Evolutionary conservation across 345 rosid genomes (phyloP), one percentile per base, ranked within the genome.

Genomic region (Sonneratia caseolaris): DNA sequence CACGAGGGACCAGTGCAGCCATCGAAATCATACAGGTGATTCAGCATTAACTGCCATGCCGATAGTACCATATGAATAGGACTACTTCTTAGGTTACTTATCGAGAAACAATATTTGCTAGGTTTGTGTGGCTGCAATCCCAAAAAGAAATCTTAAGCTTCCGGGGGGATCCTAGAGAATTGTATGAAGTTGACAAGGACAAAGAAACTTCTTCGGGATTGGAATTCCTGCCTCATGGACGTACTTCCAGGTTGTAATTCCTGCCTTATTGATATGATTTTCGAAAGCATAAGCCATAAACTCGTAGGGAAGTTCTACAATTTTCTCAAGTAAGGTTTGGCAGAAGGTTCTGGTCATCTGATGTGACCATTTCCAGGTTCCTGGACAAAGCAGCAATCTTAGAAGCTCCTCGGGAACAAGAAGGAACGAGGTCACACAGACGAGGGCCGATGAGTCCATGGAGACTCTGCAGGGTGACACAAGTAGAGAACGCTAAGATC

Each of bases 371-470:
- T 19, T 69, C 66, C 81, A 85, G 88, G 76, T 88, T 74, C 75
- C 80, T 88, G 18, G 91, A 86, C 79, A 85, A 79, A 81, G 91
- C 91, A 69, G 89, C 90, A 68, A 80, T 88, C 68, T 74, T 69
- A 72, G 73, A 76, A 62, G 37, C 75, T 61, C 37, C 69, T 15
- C 5, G 68, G 14, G 13, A 59, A 22, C 64, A 38, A 15, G 45
- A 69, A 24, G 51, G 22, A 79, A 18, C 27, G 40, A n/a, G 35
- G 37, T 37, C 43, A 12, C 35, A 51, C 64, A 38, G 71, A 74
- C 68, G 47, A 66, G n/a, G 49, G 4, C 27, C 75, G 53, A 83
- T 49, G 36, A 82, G 70, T 74, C 90, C 85, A 22, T 84, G 89
- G 93, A 88, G 75, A 68, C 86, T 86, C 43, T 82, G 88, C 81